These are phyloP conservation scores for Ramaria sp. DNA, from an alignment of 768 basidiomycete genomes.

Conservation along the genomic window DNA sequence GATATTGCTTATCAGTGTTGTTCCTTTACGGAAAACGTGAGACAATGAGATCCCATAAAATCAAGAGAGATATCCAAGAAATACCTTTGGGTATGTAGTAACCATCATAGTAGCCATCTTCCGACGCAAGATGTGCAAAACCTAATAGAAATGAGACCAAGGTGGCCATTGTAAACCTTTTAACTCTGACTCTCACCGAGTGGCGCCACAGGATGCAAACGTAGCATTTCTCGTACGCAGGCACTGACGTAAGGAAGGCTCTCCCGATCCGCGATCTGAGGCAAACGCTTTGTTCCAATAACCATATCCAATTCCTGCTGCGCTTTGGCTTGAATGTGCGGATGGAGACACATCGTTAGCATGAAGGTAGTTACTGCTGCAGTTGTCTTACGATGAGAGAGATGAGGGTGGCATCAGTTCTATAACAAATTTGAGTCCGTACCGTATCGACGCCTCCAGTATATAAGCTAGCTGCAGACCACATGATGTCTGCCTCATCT, in stretches of 20 bases:
- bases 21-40: neutral
- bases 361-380: slow-evolving; percentile 15
- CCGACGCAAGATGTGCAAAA: neutral
- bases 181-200: neutral
- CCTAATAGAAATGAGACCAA: neutral
- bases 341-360: slow-evolving; percentile 21
- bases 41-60: neutral
- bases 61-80: neutral
- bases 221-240: neutral
- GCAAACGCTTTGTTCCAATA: slow-evolving; percentile 21
- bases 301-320: slow-evolving; percentile 29
- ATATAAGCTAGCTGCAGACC: neutral
- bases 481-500: neutral
- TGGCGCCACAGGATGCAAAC: neutral
- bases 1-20: neutral
- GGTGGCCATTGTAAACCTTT: neutral
- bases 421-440: neutral
- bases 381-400: neutral
- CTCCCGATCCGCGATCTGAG: slow-evolving; percentile 16
- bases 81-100: neutral
- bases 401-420: neutral
- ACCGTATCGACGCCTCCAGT: neutral
- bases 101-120: slow-evolving; percentile 1
- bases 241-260: slow-evolving; percentile 17
- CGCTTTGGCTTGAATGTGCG: slow-evolving; percentile 21